Base-by-base conservation (phyloP, 768 basidiomycete species). In the Suillus variegatus region DNA sequence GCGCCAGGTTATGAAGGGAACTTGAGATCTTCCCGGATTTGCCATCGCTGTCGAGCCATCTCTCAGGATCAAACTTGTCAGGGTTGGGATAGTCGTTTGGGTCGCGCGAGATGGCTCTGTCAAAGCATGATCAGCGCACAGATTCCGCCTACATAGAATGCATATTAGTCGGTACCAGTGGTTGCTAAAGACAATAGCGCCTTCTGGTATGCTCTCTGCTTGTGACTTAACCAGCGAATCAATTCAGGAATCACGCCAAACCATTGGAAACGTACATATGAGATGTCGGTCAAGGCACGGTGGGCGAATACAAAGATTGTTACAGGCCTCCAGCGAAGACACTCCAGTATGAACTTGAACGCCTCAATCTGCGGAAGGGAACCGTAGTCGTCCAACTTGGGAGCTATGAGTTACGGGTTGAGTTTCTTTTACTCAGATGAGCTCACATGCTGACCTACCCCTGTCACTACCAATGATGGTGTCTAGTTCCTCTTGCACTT, bases 271-370 rank as follows among this genome's bases (percentile, higher is more conserved):
- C 75, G 67, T 63, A 87, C 88, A 81, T 87, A 91, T 25, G 84
- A 71, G 41, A 92, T 84, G 61, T 91, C 89, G 64, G 83, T 84
- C 2, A 84, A 86, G 1, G 89, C 84, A 56, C 84, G 83, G 67
- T 92, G 90, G 4, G 87, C 80, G 67, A 90, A 88, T 1, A 89
- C 89, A 57, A 73, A 66, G 4, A 76, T 73, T 0, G 74, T 75
- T 8, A 80, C 76, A 7, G 81, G 80, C 36, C 82, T 70, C 82
- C 82, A 82, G 12, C 82, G 74, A 61, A 77, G 77, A 35, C 73
- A 72, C 65, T 84, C 83, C 13, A 78, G 75, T 57, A 78, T 73
- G 67, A 32, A 32, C 32, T 32, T 32, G 32, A 81, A 83, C 0
- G 82, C 82, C 13, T 75, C 72, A 4, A 82, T 72, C 56, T 80